Percentiles rank a stretch among this genome's conserved stretches.
These are phyloP conservation scores for Tricholoma saponaceum DNA, from an alignment of 768 basidiomycete species.

Conservation along the genomic window DNA sequence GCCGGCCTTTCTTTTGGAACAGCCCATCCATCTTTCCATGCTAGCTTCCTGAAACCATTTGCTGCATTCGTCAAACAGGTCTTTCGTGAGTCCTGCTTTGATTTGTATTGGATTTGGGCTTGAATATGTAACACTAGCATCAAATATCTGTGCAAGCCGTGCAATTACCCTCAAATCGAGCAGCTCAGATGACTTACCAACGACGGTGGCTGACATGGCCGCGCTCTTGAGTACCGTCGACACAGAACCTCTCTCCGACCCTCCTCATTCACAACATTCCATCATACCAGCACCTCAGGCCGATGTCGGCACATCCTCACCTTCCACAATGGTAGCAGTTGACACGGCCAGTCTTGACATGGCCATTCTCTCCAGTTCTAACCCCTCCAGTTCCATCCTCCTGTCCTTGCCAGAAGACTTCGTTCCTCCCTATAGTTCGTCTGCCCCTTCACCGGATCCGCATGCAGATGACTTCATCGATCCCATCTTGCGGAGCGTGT, in stretches of 20 bases:
- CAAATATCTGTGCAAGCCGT: neutral
- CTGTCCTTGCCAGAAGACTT: neutral
- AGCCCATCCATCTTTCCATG: neutral
- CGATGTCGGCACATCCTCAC: no score
- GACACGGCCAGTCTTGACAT: neutral
- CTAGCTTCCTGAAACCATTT: constrained; percentile 1
- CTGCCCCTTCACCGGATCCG: neutral
- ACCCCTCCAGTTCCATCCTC: neutral
- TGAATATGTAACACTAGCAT: neutral
- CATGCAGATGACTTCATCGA: neutral
- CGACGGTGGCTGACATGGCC: neutral
- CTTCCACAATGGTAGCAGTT: no score
- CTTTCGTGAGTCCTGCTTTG: neutral
- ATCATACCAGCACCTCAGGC: neutral
- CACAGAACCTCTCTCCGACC: neutral
- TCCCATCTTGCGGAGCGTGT: neutral
- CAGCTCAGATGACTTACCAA: neutral
- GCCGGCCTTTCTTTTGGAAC: neutral
- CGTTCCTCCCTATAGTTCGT: no score
- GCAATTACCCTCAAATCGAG: neutral
- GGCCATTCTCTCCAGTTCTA: neutral
- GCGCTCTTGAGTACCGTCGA: neutral
- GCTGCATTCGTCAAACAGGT: neutral
- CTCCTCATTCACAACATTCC: neutral
- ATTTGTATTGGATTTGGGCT: neutral